Conservation (phyloP, 23 red algal genomes). For the Gracilaria gracilis region DNA sequence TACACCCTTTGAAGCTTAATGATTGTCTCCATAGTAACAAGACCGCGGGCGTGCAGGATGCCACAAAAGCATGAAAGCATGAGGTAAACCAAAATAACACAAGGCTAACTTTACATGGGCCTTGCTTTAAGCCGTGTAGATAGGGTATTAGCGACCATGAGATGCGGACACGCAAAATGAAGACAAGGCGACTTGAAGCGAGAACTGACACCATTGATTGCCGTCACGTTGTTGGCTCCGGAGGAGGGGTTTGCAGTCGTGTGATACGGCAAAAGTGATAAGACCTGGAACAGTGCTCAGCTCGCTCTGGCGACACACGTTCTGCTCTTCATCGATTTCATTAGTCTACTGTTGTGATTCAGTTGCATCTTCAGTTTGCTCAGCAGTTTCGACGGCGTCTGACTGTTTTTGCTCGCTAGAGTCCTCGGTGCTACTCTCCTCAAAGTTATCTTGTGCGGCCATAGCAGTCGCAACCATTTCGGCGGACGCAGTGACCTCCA, state of each 20-base stretch:
- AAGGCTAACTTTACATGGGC: not conserved
- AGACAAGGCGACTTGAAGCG: not conserved
- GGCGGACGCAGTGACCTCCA: not conserved
- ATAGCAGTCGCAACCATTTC: not conserved
- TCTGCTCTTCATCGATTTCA: not conserved
- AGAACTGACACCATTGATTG: not conserved
- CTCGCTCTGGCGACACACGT: not conserved
- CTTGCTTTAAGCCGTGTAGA: not conserved
- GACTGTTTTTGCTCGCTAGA: constrained; percentile 1
- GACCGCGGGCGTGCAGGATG: too few species aligned
- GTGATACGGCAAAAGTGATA: too few species aligned
- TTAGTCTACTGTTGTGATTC: not conserved
- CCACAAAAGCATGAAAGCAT: not conserved
- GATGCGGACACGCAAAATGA: not conserved
- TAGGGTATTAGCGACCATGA: not conserved
- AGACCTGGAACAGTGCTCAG: not conserved
- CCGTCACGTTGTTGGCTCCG: not conserved
- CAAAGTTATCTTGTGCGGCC: constrained; percentile 7
- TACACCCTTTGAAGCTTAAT: not conserved
- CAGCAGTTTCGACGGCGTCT: not conserved
- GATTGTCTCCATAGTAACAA: too few species aligned
- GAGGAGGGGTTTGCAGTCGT: too few species aligned
- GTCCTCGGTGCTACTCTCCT: constrained; percentile 10
- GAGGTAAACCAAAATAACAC: not conserved
- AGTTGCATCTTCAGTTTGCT: not conserved